phyloP scores from a whole-genome alignment of 768 basidiomycete genomes.

The Mrakia blollopis region DNA sequence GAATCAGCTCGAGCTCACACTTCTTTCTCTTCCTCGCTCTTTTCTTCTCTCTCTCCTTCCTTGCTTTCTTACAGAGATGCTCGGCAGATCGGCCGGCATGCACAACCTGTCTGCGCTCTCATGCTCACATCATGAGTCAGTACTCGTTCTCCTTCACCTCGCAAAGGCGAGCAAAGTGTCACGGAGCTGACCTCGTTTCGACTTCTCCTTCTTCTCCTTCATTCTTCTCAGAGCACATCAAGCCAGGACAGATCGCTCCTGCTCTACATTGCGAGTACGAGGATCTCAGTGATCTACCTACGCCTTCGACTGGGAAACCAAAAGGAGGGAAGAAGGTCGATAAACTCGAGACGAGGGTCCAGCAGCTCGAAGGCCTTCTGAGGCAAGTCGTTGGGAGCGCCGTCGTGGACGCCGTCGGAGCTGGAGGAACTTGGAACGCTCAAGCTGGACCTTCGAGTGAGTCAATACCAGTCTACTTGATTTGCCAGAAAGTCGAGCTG shows the following conservation, averaged over 20 bases:
- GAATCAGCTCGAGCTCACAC: background rate
- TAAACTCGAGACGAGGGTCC: slow-evolving; percentile 12
- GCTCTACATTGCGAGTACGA: background rate
- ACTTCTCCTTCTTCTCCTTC: background rate
- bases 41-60: background rate
- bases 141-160: background rate
- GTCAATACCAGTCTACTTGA: too few relatives aligned
- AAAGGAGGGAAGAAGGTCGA: slow-evolving; percentile 13
- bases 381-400: slow-evolving; percentile 7
- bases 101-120: background rate
- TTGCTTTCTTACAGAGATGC: background rate
- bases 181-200: background rate
- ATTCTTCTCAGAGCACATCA: background rate
- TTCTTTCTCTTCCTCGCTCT: background rate
- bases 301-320: background rate
- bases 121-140: background rate
- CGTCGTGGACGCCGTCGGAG: background rate
- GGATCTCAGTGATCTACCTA: background rate
- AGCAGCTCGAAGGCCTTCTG: slow-evolving; percentile 16
- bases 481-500: too few relatives aligned
- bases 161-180: background rate
- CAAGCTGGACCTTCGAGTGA: slow-evolving; percentile 13
- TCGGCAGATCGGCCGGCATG: background rate
- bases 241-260: background rate
- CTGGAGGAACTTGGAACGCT: background rate